Base-by-base conservation (phyloP, 768 basidiomycete species). In the Suillus alpinus region DNA sequence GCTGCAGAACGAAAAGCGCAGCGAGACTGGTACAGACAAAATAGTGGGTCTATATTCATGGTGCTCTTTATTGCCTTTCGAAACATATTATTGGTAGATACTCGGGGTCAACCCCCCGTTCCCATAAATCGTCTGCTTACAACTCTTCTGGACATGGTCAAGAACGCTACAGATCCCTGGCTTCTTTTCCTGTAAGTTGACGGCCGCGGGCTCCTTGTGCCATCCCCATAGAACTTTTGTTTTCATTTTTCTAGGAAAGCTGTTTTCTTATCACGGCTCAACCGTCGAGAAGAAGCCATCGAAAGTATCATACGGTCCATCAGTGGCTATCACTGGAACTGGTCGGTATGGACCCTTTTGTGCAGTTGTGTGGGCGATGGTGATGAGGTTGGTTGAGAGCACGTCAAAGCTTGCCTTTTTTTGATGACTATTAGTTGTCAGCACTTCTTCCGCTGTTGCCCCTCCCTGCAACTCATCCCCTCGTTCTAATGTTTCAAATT, bases 321-420 rank as follows among this genome's bases (percentile, higher is more conserved):
- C 46, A 80, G 82, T 40, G 81, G 81, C 6, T 92, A 88, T 68
- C 89, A 91, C 13, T 98, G 92, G 87, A 98, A 98, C 70, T 98
- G 95, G 95, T 90, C 91, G 31, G 79, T 86, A n/a, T 98, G 95
- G 95, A 77, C 83, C 8, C 81, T 94, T 46, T 78, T 98, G n/a
- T 83, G 83, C 3, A 86, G 85, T 57, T 91, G 91, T 69, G 81
- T 95, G 36, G 83, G 85, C 14, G 92, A 94, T 63, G 86, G 86
- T 16, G 92, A 94, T 76, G 93, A 96, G 87, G 95, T 95, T 58
- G 40, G 71, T 39, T 44, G 61, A 39, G 57, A 41, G 29, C 5
- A 44, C 50, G 49, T 59, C 36, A 26, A 32, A 46, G 6, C 20
- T 16, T 51, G 2, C 55, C 13, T 10, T 16, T 13, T 40, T 50